A percentile compares a stretch with the other conserved stretches of the same genome.
phyloP scores from a whole-genome alignment of 495 filamentous ascomycete species.

The Penicillium ucsense region DNA sequence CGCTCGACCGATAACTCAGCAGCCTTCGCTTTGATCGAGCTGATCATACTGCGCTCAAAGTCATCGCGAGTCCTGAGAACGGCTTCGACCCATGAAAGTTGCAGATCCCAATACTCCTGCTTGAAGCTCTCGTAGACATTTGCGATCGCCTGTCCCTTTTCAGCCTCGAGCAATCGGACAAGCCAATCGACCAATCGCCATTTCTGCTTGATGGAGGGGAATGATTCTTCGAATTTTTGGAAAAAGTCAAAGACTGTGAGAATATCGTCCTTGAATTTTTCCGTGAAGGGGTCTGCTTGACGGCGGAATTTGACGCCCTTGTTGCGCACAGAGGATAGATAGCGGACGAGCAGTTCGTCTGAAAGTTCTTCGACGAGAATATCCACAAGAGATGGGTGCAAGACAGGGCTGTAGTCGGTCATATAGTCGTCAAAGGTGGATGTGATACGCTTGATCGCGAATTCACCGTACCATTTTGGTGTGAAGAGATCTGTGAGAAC shows the following conservation, averaged over 20 bases:
- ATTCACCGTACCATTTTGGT: slow-evolving; percentile 70
- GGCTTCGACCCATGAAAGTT: slow-evolving; percentile 92
- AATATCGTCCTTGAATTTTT: slow-evolving; percentile 86
- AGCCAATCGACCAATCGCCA: slow-evolving; percentile 85
- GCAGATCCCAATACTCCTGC: slow-evolving; percentile 82
- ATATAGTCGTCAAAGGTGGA: slow-evolving; percentile 94
- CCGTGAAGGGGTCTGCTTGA: slow-evolving; percentile 62
- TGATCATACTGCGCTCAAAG: slow-evolving; percentile 84
- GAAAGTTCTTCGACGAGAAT: slow-evolving; percentile 84
- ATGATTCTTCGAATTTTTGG: slow-evolving; percentile 51
- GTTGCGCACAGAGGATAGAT: slow-evolving; percentile 82
- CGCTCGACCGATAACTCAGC: slow-evolving; percentile 72
- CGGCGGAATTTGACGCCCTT: slow-evolving; percentile 82
- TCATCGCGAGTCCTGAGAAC: slow-evolving; percentile 82
- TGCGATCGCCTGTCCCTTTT: slow-evolving; percentile 60
- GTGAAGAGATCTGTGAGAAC: slow-evolving; percentile 90
- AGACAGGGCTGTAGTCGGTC: slow-evolving; percentile 65
- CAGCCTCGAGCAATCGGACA: slow-evolving; percentile 58
- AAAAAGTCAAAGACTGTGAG: slow-evolving; percentile 71
- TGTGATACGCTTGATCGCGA: slow-evolving; percentile 77
- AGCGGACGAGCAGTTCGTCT: slow-evolving; percentile 77
- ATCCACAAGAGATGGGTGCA: slow-evolving; percentile 78
- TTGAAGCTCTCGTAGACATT: slow-evolving; percentile 78
- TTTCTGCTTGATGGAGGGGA: slow-evolving; percentile 70
- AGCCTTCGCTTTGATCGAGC: slow-evolving; percentile 73